These are phyloP conservation scores for Choiromyces venosus DNA, from an alignment of 495 filamentous ascomycete genomes.

Conservation along the genomic window DNA sequence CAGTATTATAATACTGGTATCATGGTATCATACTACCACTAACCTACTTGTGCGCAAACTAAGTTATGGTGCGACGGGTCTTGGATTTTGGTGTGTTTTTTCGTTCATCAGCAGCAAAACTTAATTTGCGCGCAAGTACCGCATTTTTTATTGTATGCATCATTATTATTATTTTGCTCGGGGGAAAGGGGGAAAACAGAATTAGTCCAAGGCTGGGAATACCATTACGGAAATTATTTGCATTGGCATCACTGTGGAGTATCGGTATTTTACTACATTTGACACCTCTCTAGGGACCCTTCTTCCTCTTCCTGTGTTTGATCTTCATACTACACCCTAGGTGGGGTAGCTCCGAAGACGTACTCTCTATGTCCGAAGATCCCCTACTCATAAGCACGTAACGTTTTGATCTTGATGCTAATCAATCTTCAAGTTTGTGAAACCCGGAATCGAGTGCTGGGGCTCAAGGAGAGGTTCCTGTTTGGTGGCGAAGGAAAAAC, in stretches of 20 bases:
- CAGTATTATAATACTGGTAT: too few relatives aligned
- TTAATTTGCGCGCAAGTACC: too few relatives aligned
- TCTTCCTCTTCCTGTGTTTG: background rate
- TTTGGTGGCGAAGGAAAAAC: background rate
- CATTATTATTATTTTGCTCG: background rate
- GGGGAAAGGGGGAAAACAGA: background rate
- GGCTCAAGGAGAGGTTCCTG: background rate
- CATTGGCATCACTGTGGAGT: background rate
- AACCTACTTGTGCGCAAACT: too few relatives aligned
- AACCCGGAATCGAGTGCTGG: background rate
- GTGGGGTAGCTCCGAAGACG: background rate
- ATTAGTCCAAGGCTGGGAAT: background rate
- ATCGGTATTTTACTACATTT: background rate
- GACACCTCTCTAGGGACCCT: too few relatives aligned
- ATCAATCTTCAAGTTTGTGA: background rate
- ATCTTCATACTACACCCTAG: background rate
- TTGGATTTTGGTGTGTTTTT: too few relatives aligned
- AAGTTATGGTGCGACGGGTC: too few relatives aligned
- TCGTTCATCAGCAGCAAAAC: too few relatives aligned
- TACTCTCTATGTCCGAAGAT: background rate
- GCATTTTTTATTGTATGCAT: background rate
- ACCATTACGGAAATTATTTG: background rate
- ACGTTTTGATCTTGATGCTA: background rate
- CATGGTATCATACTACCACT: too few relatives aligned
- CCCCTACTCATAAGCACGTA: background rate